phyloP scores from a whole-genome alignment of 2,329 filamentous ascomycete genomes.

The Bipolaris bicolor region DNA sequence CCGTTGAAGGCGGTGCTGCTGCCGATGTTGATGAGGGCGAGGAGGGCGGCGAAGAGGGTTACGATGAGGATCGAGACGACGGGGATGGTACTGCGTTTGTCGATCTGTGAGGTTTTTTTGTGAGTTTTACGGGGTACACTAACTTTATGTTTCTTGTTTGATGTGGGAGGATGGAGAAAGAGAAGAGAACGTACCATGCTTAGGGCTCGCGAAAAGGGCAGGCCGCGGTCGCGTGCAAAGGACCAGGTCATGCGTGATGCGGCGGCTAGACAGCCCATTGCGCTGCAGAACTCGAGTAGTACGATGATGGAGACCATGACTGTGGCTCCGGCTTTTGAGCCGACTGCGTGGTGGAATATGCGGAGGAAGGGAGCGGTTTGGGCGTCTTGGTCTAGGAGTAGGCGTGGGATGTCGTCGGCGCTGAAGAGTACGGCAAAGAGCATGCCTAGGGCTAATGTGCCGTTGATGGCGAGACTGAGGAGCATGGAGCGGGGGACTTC shows the following conservation, averaged over 20 bases:
- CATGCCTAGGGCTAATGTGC: slow-evolving; percentile 50
- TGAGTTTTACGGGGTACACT: too few species aligned
- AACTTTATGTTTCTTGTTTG: too few species aligned
- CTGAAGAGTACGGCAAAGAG: slow-evolving; percentile 52
- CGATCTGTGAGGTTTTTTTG: slow-evolving; percentile 28
- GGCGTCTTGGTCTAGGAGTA: slow-evolving; percentile 25
- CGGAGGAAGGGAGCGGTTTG: slow-evolving; percentile 56
- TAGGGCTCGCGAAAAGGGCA: slow-evolving; percentile 47
- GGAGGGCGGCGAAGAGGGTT: slow-evolving; percentile 52
- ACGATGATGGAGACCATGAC: slow-evolving; percentile 56
- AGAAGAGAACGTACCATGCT: slow-evolving; percentile 43
- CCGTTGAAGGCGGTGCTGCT: slow-evolving; percentile 50
- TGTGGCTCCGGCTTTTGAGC: slow-evolving; percentile 51
- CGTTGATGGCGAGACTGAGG: slow-evolving; percentile 51
- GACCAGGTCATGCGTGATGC: slow-evolving; percentile 54
- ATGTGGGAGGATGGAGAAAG: too few species aligned
- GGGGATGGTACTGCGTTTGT: slow-evolving; percentile 49
- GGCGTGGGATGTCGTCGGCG: slow-evolving; percentile 37
- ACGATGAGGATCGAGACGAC: slow-evolving; percentile 57
- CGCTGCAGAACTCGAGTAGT: slow-evolving; percentile 50
- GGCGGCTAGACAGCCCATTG: slow-evolving; percentile 50
- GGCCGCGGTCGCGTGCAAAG: slow-evolving; percentile 53
- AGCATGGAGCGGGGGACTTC: slow-evolving; percentile 53
- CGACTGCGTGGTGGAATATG: slow-evolving; percentile 51
- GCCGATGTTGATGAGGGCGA: slow-evolving; percentile 61